Percentiles rank a stretch among this genome's conserved stretches.
phyloP scores from a whole-genome alignment of 78 protist genomes.

The Protostelium mycophagum region DNA sequence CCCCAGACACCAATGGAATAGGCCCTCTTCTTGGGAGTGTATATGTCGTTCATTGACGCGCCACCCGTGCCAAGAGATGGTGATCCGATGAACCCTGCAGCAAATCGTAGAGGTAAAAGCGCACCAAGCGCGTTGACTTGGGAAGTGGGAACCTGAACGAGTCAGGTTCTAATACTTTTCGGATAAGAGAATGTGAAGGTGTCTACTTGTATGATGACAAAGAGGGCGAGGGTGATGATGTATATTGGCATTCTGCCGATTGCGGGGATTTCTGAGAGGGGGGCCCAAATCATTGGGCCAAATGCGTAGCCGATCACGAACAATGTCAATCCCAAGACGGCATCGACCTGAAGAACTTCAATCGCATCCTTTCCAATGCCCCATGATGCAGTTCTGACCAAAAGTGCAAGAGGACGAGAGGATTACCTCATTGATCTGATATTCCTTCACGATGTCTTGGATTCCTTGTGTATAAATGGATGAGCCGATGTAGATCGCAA shows the following conservation, averaged over 20 bases:
- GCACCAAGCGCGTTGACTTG: neutral
- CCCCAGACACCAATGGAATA: neutral
- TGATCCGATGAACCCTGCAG: neutral
- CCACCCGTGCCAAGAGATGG: neutral
- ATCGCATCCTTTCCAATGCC: too few species aligned
- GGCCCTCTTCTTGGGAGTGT: neutral
- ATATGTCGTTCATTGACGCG: neutral
- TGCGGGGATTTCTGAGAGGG: neutral
- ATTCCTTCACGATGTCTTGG: neutral
- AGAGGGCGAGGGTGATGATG: neutral
- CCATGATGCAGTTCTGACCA: too few species aligned
- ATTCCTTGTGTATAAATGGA: neutral
- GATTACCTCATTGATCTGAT: neutral
- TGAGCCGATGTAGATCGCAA: neutral
- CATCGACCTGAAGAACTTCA: neutral
- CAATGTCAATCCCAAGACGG: neutral
- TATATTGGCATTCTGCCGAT: neutral
- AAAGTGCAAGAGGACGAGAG: neutral
- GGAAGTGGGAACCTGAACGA: neutral
- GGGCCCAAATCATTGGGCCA: neutral
- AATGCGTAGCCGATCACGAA: neutral
- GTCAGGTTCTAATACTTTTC: neutral
- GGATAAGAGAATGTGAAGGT: neutral
- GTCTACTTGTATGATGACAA: neutral
- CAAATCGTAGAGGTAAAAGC: neutral